Evolutionary conservation across 164 flowering plant species (phyloP), one percentile per base, ranked within the genome.

Genomic region (Aristolochia contorta): DNA sequence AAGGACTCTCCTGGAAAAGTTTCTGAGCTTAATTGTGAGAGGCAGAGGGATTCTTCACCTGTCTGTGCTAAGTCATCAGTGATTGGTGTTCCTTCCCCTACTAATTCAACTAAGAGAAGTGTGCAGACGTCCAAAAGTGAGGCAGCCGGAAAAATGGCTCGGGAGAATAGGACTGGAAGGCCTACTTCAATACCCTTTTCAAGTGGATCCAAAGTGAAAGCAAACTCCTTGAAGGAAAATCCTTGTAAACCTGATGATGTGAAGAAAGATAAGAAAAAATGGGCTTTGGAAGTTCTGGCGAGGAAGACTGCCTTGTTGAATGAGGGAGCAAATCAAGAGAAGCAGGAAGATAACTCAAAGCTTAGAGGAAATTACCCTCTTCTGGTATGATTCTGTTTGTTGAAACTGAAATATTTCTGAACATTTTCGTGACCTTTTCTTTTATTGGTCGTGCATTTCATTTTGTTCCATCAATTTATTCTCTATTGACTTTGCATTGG

Each of bases 241-340:
- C 67, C 37, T 49, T 68, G 54, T 59, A 80, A 74, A 69, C 65
- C 91, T 65, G 80, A 69, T 51, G 78, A 73, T 64, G 63, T 52
- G 50, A 84, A 73, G 70, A 69, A 45, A 45, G 96, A 94, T 72
- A 90, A 83, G 77, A 86, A 83, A 74, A 88, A 83, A 73, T 94
- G 95, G 97, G 99, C 99, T 19, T 66, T 85, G 50, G 86, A 86
- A 75, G 79, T 94, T 74, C 92, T 94, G 64, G 97, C 99, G 8
- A 81, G 97, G 63, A 90, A 84, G 76, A 77, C 79, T 20, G 84
- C 87, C 24, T 65, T 19, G 33, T 58, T 63, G 12, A 69, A 71
- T 56, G 72, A 61, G 59, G 71, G 56, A 59, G 41, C 68, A 47
- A 47, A 66, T 56, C 68, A 72, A 56, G 83, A 73, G 62, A 76